Evolutionary conservation across 768 basidiomycete genomes (phyloP).

Genomic region (Leucogyrophana mollusca): DNA sequence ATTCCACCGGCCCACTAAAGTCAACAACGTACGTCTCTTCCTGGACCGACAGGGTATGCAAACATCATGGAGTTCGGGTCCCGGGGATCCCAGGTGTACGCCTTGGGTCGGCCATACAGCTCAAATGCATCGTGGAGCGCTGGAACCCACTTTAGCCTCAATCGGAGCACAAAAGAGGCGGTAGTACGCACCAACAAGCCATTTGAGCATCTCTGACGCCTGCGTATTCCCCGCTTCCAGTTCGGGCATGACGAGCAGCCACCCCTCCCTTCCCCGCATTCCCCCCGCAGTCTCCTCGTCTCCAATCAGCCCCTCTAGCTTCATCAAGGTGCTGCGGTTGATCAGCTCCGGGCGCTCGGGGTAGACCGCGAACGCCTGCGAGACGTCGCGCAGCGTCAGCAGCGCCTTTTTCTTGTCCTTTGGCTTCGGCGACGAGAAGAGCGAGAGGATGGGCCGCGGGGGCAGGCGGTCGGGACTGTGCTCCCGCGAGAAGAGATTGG

Average conservation of each 20-base stretch:
- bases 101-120: constrained; percentile 84
- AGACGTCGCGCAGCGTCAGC: constrained; percentile 65
- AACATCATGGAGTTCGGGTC: constrained; percentile 87
- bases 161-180: neutral
- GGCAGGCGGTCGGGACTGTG: constrained; percentile 31
- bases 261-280: constrained; percentile 76
- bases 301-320: constrained; percentile 83
- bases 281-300: constrained; percentile 69
- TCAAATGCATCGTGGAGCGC: constrained; percentile 84
- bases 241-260: constrained; percentile 91
- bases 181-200: constrained; percentile 72
- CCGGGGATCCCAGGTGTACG: constrained; percentile 88
- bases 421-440: constrained; percentile 63
- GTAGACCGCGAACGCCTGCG: constrained; percentile 92
- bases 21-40: constrained; percentile 66
- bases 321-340: constrained; percentile 84
- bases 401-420: constrained; percentile 75
- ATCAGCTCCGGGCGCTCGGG: constrained; percentile 95
- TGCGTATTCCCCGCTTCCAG: constrained; percentile 59
- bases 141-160: constrained; percentile 27
- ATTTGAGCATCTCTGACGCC: constrained; percentile 84
- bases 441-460: constrained; percentile 45
- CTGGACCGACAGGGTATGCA: constrained; percentile 85
- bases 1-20: neutral
- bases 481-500: constrained; percentile 62